Conservation (phyloP, 768 basidiomycete genomes). For the Boletellus emodensis region DNA sequence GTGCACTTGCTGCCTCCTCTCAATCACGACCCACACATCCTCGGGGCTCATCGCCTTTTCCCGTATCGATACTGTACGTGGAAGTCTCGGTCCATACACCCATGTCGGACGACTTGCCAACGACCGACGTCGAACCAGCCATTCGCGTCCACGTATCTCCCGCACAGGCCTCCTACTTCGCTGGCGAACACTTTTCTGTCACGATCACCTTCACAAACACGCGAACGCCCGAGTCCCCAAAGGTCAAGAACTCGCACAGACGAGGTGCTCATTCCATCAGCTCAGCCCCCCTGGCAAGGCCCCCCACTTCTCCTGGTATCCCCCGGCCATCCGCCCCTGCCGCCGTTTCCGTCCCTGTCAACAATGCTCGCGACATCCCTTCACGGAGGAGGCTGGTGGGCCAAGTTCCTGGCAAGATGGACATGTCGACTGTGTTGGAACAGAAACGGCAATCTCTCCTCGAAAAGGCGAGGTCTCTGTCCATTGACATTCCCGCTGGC, state of each 20-base stretch:
- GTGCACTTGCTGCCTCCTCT: background rate
- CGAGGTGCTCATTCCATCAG: slow-evolving; percentile 79
- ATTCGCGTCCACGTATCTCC: slow-evolving; percentile 74
- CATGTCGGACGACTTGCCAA: slow-evolving; percentile 7
- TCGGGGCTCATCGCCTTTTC: slow-evolving; percentile 2
- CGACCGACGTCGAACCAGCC: slow-evolving; percentile 37
- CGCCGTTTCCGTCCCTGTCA: slow-evolving; percentile 17
- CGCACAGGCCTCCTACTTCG: slow-evolving; percentile 86
- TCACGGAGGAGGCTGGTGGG: slow-evolving; percentile 57
- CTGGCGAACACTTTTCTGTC: slow-evolving; percentile 83
- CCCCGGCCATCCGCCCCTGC: slow-evolving; percentile 37
- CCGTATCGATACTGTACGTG: slow-evolving; percentile 5
- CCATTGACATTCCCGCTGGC: slow-evolving; percentile 54
- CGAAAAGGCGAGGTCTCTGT: slow-evolving; percentile 54
- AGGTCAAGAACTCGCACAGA: slow-evolving; percentile 46
- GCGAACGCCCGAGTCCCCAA: slow-evolving; percentile 45
- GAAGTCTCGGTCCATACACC: slow-evolving; percentile 13
- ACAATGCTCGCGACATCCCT: slow-evolving; percentile 31
- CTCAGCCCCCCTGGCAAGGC: slow-evolving; percentile 74
- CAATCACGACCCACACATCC: slow-evolving; percentile 8
- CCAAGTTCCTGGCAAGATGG: slow-evolving; percentile 32
- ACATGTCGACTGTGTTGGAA: slow-evolving; percentile 48
- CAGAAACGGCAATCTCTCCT: slow-evolving; percentile 51
- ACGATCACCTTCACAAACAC: slow-evolving; percentile 87
- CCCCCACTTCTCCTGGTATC: slow-evolving; percentile 78